phyloP scores from a whole-genome alignment of 352 stramenopile species.

The Phytophthora tentaculata region DNA sequence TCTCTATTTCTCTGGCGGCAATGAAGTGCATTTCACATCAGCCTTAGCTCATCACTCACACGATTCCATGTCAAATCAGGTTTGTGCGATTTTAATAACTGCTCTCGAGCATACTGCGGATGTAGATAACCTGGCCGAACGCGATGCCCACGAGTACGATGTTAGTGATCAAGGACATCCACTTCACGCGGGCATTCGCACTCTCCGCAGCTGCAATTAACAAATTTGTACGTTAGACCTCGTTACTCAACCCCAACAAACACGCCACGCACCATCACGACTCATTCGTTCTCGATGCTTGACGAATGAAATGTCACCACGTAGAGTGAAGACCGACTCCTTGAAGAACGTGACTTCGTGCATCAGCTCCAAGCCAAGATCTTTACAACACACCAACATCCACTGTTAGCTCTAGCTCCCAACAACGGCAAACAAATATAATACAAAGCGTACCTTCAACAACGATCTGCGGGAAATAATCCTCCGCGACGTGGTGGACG shows the following conservation, averaged over 20 bases:
- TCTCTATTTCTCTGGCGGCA: conserved; percentile 26
- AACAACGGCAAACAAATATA: neutral
- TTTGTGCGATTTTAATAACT: conserved; percentile 53
- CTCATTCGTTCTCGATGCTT: conserved; percentile 79
- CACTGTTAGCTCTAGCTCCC: neutral
- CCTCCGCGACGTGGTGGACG: conserved; percentile 60
- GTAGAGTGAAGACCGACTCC: conserved; percentile 77
- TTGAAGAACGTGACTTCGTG: conserved; percentile 83
- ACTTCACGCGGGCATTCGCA: conserved; percentile 83
- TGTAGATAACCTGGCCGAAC: conserved; percentile 84
- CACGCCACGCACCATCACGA: conserved; percentile 54
- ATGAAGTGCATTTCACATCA: conserved; percentile 17
- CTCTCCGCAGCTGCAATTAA: conserved; percentile 66
- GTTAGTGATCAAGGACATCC: conserved; percentile 83
- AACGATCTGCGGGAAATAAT: conserved; percentile 82
- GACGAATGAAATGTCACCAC: conserved; percentile 82
- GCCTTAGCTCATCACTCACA: conserved; percentile 9
- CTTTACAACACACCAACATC: conserved; percentile 26
- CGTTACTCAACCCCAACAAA: too few species aligned
- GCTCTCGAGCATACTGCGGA: conserved; percentile 80
- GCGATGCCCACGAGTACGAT: conserved; percentile 79
- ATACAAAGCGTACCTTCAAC: conserved; percentile 73
- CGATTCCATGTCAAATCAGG: conserved; percentile 1
- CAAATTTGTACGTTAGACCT: conserved; percentile 4
- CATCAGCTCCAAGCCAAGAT: conserved; percentile 84